These are phyloP conservation scores for Rutidosis leptorrhynchoides DNA, from an alignment of 129 eudicot species.

Conservation along the genomic window DNA sequence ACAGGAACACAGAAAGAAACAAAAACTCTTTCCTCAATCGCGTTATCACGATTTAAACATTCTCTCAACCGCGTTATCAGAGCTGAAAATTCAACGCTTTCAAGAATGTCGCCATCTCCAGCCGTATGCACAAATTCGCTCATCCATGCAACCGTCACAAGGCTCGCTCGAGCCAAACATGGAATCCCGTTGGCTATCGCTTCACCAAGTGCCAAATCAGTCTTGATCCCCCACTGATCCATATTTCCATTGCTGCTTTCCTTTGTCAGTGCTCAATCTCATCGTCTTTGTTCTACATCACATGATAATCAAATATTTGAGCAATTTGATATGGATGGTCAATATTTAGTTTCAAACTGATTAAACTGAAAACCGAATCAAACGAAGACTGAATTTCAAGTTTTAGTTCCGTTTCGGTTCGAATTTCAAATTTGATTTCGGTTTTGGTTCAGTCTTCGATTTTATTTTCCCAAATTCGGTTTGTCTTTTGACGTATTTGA, in stretches of 20 bases:
- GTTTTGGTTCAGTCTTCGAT: no score
- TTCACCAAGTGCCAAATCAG: conserved; percentile 48
- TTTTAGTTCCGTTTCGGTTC: no score
- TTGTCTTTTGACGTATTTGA: no score
- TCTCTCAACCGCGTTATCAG: conserved; percentile 41
- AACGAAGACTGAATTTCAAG: no score
- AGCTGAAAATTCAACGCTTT: conserved; percentile 34
- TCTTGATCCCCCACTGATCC: conserved; percentile 46
- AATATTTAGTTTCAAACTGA: no score
- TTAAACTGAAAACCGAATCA: no score
- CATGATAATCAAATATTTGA: background rate
- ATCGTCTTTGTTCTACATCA: conserved; percentile 48
- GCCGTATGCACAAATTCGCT: conserved; percentile 45
- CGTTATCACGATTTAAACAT: conserved; percentile 35
- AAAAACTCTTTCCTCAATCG: conserved; percentile 64
- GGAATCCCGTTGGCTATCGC: conserved; percentile 62
- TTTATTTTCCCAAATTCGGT: no score
- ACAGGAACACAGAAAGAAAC: no score
- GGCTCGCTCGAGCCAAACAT: conserved; percentile 60
- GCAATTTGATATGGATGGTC: no score
- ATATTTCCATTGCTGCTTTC: conserved; percentile 52
- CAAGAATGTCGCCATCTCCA: conserved; percentile 48
- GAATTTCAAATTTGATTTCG: no score
- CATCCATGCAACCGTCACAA: conserved; percentile 75
- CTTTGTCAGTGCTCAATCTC: conserved; percentile 60